A percentile compares a stretch with the other conserved stretches of the same genome.
These are phyloP conservation scores for Kuraishia capsulata DNA, from an alignment of 805 yeast genomes.

Conservation along the genomic window DNA sequence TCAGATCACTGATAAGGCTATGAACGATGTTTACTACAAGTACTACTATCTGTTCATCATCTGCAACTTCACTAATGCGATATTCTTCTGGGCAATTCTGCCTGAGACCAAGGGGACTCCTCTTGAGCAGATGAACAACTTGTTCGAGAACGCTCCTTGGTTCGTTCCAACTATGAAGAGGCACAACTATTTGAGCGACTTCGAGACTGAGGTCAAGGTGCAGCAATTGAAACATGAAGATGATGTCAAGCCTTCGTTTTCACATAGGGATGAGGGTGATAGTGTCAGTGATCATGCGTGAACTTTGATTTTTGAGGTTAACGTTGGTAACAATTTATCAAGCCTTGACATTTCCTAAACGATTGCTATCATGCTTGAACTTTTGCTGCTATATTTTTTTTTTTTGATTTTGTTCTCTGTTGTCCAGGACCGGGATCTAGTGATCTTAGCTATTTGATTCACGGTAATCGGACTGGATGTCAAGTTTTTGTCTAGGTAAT, in stretches of 20 bases:
- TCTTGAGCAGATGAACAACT: conserved; percentile 3
- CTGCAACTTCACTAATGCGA: conserved; percentile 17
- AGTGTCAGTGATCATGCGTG: too few relatives aligned
- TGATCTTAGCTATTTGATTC: too few relatives aligned
- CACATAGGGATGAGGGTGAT: neutral
- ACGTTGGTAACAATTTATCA: too few relatives aligned
- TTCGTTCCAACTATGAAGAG: conserved; percentile 1
- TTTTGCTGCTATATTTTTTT: neutral
- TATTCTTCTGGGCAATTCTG: conserved; percentile 21
- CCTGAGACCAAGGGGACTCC: conserved; percentile 21
- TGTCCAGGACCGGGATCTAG: too few relatives aligned
- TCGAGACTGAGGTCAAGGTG: conserved; percentile 1
- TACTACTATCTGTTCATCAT: conserved; percentile 15
- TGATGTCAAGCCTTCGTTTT: neutral
- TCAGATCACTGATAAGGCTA: conserved; percentile 21
- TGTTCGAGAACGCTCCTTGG: neutral
- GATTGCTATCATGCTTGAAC: too few relatives aligned
- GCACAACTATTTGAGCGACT: neutral
- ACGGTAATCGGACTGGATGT: too few relatives aligned
- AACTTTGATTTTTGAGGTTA: too few relatives aligned
- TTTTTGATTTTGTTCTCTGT: neutral
- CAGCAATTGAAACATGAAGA: neutral
- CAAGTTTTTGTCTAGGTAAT: too few relatives aligned
- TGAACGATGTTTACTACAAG: conserved; percentile 15
- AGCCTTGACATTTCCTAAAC: neutral